Base-by-base conservation (phyloP, 179 eudicot species). In the Vitellaria paradoxa region DNA sequence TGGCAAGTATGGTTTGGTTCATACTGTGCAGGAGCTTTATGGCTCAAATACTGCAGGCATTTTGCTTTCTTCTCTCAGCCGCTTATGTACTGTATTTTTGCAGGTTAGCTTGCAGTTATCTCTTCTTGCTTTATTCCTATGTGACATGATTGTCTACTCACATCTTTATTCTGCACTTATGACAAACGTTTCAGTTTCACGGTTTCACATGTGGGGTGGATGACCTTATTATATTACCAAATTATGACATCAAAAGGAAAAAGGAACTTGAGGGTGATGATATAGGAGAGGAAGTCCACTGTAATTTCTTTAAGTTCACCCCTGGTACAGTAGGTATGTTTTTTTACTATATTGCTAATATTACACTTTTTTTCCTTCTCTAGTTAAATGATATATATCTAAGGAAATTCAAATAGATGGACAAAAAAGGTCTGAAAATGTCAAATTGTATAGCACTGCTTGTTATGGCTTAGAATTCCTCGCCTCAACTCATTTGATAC, bases 191-290 rank as follows among this genome's bases (percentile, higher is more conserved):
- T 78, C 85, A 94, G 98, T 78, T 86, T 79, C 89, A 92, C 79
- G 99, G 99, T 23, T 96, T 96, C 88, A 96, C 99, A n/a, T 96
- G 99, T 82, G 99, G 99, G 77, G 80, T 94, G 60, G 97, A 96
- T 77, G 99, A 96, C 83, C 92, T 96, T 67, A 86, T 96, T 49
- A 86, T 96, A 46, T 80, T 87, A 79, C 90, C 89, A 65, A 71
- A 86, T 45, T 85, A 78, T 68, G 98, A 96, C 76, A 55, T 68
- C 37, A 77, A 77, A 83, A 89, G 97, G 82, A 87, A 90, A 82
- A 79, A 84, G 77, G 76, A 86, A 78, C 97, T 96, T 83, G 93
- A 96, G 60, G 84, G 88, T 74, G 83, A 85, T 81, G 86, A 90
- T 79, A 89, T 87, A 81, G 99, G 99, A 30, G 92, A 94, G 80